phyloP scores from a whole-genome alignment of 139 green algal genomes.

The Mesotaenium endlicherianum region DNA sequence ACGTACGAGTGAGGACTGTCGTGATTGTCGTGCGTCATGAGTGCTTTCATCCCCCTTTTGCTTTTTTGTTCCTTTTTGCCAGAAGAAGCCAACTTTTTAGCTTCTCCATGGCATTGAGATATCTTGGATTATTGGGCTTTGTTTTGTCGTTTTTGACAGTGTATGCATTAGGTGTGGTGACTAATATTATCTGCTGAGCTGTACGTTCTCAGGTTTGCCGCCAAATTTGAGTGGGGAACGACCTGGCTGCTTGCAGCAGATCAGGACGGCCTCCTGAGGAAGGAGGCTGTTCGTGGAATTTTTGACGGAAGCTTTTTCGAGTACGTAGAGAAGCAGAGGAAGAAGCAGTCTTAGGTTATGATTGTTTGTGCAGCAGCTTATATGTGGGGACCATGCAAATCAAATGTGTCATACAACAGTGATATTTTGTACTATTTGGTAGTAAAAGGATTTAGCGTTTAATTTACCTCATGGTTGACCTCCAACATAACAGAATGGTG shows the following conservation, averaged over 20 bases:
- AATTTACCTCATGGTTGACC: too few relatives aligned
- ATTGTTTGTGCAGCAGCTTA: background rate
- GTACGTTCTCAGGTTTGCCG: conserved; percentile 27
- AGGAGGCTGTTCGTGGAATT: conserved; percentile 44
- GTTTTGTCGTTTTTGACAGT: conserved; percentile 1
- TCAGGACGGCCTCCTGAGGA: conserved; percentile 29
- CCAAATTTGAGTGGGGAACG: conserved; percentile 46
- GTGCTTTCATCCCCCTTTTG: background rate
- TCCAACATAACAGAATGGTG: too few relatives aligned
- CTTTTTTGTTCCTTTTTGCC: background rate
- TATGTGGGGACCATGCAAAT: too few relatives aligned
- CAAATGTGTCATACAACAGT: too few relatives aligned
- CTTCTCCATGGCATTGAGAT: too few relatives aligned
- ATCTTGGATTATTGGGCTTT: background rate
- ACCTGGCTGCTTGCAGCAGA: conserved; percentile 35
- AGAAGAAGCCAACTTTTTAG: background rate
- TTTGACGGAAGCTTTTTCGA: conserved; percentile 50
- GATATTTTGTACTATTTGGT: too few relatives aligned
- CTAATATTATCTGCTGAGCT: too few relatives aligned
- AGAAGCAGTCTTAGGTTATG: background rate
- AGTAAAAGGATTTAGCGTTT: too few relatives aligned
- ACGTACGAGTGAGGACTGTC: background rate
- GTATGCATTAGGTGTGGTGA: too few relatives aligned
- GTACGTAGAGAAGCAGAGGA: conserved; percentile 16
- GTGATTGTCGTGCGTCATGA: background rate